These are phyloP conservation scores for Candida suzukii DNA, from an alignment of 805 yeast species.

Conservation along the genomic window DNA sequence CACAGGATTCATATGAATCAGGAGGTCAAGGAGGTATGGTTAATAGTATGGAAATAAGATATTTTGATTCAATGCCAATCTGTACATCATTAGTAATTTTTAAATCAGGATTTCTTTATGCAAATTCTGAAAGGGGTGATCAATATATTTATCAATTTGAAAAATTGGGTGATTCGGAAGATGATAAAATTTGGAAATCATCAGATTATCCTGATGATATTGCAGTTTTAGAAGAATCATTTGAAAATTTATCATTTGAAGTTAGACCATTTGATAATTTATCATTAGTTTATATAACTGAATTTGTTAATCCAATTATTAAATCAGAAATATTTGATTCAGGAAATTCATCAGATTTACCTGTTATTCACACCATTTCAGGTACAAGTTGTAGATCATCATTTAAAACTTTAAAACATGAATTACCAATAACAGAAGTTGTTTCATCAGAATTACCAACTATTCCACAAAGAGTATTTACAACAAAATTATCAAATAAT, in stretches of 20 bases:
- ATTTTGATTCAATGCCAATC: constrained; percentile 71
- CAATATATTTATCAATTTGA: constrained; percentile 75
- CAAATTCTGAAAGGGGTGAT: constrained; percentile 55
- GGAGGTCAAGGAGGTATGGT: constrained; percentile 28
- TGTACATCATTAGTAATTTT: constrained; percentile 52
- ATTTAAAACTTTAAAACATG: constrained; percentile 44
- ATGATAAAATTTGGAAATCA: constrained; percentile 27
- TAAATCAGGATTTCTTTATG: constrained; percentile 70
- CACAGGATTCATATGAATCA: constrained; percentile 31
- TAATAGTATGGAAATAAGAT: constrained; percentile 42
- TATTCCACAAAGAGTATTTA: constrained; percentile 54
- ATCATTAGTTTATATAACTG: constrained; percentile 45
- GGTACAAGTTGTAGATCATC: constrained; percentile 40
- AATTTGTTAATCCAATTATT: constrained; percentile 47
- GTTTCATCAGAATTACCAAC: constrained; percentile 76
- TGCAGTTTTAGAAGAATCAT: constrained; percentile 16
- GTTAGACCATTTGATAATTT: constrained; percentile 45
- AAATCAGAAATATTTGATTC: constrained; percentile 30
- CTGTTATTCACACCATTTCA: constrained; percentile 33
- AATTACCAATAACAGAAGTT: constrained; percentile 51
- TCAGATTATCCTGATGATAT: constrained; percentile 27
- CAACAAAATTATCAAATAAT: constrained; percentile 40
- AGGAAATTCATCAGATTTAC: constrained; percentile 27
- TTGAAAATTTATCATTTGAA: constrained; percentile 14
- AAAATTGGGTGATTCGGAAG: constrained; percentile 52